Conservation (phyloP, 805 yeast genomes). For the Saccharomycopsis sp. region DNA sequence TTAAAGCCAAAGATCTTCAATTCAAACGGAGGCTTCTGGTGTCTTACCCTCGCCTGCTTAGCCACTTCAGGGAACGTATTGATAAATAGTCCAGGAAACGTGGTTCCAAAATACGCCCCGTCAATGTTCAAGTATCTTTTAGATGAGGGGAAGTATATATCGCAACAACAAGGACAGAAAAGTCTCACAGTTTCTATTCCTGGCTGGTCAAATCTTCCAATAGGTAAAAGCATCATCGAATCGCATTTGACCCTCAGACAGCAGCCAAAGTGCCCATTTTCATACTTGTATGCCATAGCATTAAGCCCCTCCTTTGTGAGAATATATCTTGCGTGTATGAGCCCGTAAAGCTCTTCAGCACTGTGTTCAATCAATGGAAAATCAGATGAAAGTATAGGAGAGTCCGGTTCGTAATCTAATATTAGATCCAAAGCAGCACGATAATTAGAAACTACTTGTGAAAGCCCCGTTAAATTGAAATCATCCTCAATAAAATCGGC, state of each 20-base stretch:
- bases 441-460: slow-evolving; percentile 81
- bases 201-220: slow-evolving; percentile 85
- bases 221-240: slow-evolving; percentile 83
- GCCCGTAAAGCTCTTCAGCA: slow-evolving; percentile 88
- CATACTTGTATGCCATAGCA: slow-evolving; percentile 90
- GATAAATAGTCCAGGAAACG: slow-evolving; percentile 88
- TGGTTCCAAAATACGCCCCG: slow-evolving; percentile 96
- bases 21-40: slow-evolving; percentile 40
- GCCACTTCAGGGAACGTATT: slow-evolving; percentile 90
- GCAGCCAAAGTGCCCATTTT: slow-evolving; percentile 78
- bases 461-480: slow-evolving; percentile 87
- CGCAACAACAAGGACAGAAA: slow-evolving; percentile 92
- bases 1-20: slow-evolving; percentile 84
- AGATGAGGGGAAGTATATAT: slow-evolving; percentile 80
- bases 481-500: slow-evolving; percentile 95
- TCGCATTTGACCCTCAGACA: slow-evolving; percentile 90
- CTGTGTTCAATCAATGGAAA: slow-evolving; percentile 77
- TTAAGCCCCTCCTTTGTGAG: slow-evolving; percentile 84
- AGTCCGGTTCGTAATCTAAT: slow-evolving; percentile 67
- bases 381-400: slow-evolving; percentile 53
- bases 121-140: slow-evolving; percentile 85
- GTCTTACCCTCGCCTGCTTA: slow-evolving; percentile 57
- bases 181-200: slow-evolving; percentile 89
- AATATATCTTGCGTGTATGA: slow-evolving; percentile 89
- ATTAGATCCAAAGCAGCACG: slow-evolving; percentile 88